phyloP scores from a whole-genome alignment of 805 yeast genomes.

The Candida piceae region DNA sequence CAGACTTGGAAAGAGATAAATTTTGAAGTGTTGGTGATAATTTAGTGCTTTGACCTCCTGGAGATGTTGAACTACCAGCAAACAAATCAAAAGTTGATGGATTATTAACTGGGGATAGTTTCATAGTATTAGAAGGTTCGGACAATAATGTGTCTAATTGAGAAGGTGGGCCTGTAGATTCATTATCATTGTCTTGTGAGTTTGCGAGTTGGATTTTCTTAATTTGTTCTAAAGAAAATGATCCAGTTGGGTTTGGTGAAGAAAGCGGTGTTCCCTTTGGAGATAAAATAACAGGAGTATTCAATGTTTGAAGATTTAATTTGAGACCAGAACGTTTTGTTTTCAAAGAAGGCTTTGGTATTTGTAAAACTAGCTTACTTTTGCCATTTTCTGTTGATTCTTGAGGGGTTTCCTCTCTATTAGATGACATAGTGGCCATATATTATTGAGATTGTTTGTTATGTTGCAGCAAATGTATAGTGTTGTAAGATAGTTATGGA shows the following conservation, averaged over 20 bases:
- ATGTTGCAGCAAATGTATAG: too few species aligned
- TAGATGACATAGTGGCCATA: not conserved
- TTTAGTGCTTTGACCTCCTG: not conserved
- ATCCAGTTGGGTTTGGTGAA: slow-evolving; percentile 21
- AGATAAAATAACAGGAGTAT: slow-evolving; percentile 25
- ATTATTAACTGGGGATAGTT: not conserved
- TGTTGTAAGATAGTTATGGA: too few species aligned
- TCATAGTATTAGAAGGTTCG: not conserved
- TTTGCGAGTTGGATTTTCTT: slow-evolving; percentile 7
- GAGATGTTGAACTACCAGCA: not conserved
- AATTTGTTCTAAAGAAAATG: slow-evolving; percentile 14
- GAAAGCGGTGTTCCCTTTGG: slow-evolving; percentile 29
- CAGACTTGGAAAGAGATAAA: not conserved
- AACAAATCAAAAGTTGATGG: not conserved
- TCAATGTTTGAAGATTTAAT: slow-evolving; percentile 17
- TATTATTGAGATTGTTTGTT: too few species aligned
- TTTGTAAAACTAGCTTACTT: not conserved
- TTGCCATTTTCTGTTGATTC: not conserved
- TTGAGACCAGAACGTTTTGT: slow-evolving; percentile 16
- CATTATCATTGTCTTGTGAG: not conserved
- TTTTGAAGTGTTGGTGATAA: not conserved
- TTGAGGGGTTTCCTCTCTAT: not conserved
- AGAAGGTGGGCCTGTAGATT: slow-evolving; percentile 1
- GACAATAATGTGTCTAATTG: slow-evolving; percentile 12
- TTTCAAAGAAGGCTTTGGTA: not conserved